Percentiles rank a stretch among this genome's conserved stretches.
Evolutionary conservation across 306 rosid species (phyloP).

Genomic region (Gillenia trifoliata): DNA sequence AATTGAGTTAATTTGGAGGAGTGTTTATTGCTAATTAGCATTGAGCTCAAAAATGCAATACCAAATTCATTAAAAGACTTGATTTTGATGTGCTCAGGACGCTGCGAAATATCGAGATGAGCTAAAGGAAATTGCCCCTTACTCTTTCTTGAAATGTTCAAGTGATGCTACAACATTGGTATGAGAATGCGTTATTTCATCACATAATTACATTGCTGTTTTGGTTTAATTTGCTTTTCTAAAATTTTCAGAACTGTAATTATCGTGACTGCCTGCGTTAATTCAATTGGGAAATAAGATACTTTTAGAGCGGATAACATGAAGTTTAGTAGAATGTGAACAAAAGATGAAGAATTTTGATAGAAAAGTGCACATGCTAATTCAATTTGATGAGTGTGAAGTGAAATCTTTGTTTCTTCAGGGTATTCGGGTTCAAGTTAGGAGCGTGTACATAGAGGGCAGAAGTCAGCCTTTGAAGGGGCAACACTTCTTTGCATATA

Average conservation of each 20-base stretch:
- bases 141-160: constrained; percentile 74
- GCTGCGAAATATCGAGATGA: constrained; percentile 90
- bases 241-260: too few species aligned
- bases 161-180: constrained; percentile 93
- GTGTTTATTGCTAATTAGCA: neutral
- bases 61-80: neutral
- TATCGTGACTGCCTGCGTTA: too few species aligned
- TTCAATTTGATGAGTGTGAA: constrained; percentile 1
- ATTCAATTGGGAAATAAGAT: neutral
- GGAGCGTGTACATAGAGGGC: constrained; percentile 90
- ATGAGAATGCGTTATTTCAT: constrained; percentile 10
- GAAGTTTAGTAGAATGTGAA: neutral
- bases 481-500: constrained; percentile 82
- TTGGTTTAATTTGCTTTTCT: neutral
- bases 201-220: neutral
- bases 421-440: constrained; percentile 95
- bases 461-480: constrained; percentile 89
- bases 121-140: constrained; percentile 69
- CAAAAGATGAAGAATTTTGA: neutral
- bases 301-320: neutral
- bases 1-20: neutral
- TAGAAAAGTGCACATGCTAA: neutral
- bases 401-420: constrained; percentile 26
- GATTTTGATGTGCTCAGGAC: constrained; percentile 44
- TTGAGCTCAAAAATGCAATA: neutral